Base-by-base conservation (phyloP, 1,139 yeast species). In the Blastobotrys petasosporus region DNA sequence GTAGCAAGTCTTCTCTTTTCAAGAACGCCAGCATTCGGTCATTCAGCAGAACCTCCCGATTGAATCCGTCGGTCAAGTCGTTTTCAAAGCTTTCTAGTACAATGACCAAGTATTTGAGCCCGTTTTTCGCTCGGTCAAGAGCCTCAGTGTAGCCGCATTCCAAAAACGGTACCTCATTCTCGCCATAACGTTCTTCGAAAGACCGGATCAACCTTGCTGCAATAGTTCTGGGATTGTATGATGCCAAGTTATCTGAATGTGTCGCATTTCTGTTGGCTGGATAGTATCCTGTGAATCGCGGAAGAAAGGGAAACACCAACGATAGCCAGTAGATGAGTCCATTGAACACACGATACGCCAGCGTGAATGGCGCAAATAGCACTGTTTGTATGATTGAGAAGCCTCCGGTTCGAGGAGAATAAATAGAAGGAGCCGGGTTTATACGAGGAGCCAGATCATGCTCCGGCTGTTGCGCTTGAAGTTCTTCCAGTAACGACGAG, bases 61-160 rank as follows among this genome's bases (percentile, higher is more conserved):
- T 76, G 47, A 85, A 78, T 3, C 66, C 64, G 31, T 69, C 64
- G 1, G 82, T 73, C 47, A 79, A 76, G 51, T 85, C 92, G 60
- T 84, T 82, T 47, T 80, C 78, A 16, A 82, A 80, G 58, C 85
- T 83, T 48, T 87, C 85, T 48, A 92, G 66, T 54, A 85, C 81
- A 1, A 90, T 79, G 46, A 85, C 69, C 43, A 90, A 70, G 69
- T 86, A 86, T 59, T 80, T 75, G 35, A 82, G 81, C 45, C 84
- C 74, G 37, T 74, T 69, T 49, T 84, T 83, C 13, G 92, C 84
- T 62, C 73, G 69, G 56, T 74, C 80, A 46, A 84, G 67, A 1
- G 94, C 94, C 53, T 82, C 81, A 0, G 88, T 76, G 62, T 85
- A 85, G 40, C 94, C 82, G 10, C 92, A 90, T 57, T 80, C 79